Evolutionary conservation across 1,284 basidiomycete genomes (phyloP), one percentile per base, ranked within the genome.

Genomic region (Jaminaea rosea): DNA sequence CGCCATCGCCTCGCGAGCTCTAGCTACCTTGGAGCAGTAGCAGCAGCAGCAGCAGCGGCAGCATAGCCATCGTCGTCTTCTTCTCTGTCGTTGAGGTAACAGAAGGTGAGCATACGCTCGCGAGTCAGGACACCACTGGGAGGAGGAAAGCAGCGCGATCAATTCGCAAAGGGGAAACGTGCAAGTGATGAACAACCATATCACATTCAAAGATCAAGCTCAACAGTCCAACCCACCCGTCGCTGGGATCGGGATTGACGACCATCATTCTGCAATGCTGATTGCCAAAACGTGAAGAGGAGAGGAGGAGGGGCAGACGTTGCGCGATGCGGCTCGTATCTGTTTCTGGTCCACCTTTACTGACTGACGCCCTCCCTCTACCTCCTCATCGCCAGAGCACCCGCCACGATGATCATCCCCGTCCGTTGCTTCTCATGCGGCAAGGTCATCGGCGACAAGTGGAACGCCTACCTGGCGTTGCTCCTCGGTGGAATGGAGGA

Each of bases 401-500:
- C 42, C 11, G 11, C 15, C 46, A 47, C 11, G 17, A 50, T 59
- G 70, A 72, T 73, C 51, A 72, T 73, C 31, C 70, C 70, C 26
- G 60, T 73, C 24, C 65, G 70, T 49, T 73, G 70, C 58, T 73
- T 73, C 55, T 72, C 67, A 17, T 73, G 70, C 62, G 70, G 70
- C 57, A 73, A 73, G 56, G 70, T 73, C 46, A 65, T 72, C 26
- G 70, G 70, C 46, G 70, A 73, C 62, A 73, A 73, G 51, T 73
- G 70, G 70, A 63, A 72, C 47, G 67, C 68, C 46, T 73, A 72
- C 56, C 63, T 73, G 15, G 65, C 65, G 15, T 55, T 73, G 10
- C 62, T 73, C 34, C 57, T 70, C 26, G 63, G 64, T 36, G 70
- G 67, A 28, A 63, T 62, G 23, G 66, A 60, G n/a, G 70, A 72